Percentiles rank a stretch among this genome's conserved stretches.
Evolutionary conservation across 2,329 filamentous ascomycete genomes (phyloP).

Genomic region (Aspergillus persii): DNA sequence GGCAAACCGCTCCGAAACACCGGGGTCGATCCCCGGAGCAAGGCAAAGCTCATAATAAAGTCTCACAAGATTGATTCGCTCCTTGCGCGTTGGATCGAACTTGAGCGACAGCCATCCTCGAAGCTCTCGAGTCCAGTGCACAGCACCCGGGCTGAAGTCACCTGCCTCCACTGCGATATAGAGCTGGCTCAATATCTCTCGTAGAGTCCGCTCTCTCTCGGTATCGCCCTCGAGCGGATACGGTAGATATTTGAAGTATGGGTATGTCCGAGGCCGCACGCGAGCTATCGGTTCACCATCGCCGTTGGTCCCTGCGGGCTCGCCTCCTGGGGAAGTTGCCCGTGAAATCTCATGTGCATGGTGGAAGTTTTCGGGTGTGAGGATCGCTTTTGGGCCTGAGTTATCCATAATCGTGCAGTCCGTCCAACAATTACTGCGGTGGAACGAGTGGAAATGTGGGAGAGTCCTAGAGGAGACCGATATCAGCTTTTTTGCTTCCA

Average conservation of each 20-base stretch:
- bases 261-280: slow-evolving; percentile 77
- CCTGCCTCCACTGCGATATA: slow-evolving; percentile 89
- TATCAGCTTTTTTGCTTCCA: slow-evolving; percentile 22
- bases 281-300: slow-evolving; percentile 64
- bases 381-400: slow-evolving; percentile 31
- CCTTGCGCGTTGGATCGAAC: slow-evolving; percentile 87
- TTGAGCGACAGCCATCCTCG: slow-evolving; percentile 94
- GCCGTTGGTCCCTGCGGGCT: slow-evolving; percentile 49
- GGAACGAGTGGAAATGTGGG: slow-evolving; percentile 17
- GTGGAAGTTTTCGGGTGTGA: slow-evolving; percentile 38
- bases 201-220: slow-evolving; percentile 73
- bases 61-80: slow-evolving; percentile 78
- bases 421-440: slow-evolving; percentile 15
- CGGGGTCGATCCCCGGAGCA: slow-evolving; percentile 81
- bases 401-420: slow-evolving; percentile 35
- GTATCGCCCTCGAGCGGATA: slow-evolving; percentile 80
- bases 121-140: slow-evolving; percentile 97
- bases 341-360: slow-evolving; percentile 70
- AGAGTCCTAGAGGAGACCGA: slow-evolving; percentile 24
- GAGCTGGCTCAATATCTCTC: slow-evolving; percentile 87
- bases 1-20: slow-evolving; percentile 82
- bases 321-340: slow-evolving; percentile 75
- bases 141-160: slow-evolving; percentile 87
- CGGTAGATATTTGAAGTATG: slow-evolving; percentile 86
- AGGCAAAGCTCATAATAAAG: slow-evolving; percentile 93